phyloP scores from a whole-genome alignment of 2,329 filamentous ascomycete species.

The Neopestalotiopsis sp. region DNA sequence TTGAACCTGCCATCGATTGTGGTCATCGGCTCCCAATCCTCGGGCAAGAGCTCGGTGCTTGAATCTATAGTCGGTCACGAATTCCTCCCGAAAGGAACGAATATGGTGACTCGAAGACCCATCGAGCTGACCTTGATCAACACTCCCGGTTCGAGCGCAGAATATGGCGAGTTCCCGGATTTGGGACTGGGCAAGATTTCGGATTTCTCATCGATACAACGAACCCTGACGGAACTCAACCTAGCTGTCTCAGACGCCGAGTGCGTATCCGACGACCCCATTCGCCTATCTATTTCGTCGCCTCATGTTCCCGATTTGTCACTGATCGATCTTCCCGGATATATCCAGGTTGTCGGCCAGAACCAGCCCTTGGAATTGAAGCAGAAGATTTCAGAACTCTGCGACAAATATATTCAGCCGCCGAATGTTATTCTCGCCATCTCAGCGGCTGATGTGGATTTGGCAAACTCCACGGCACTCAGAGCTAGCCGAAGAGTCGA shows the following conservation, averaged over 20 bases:
- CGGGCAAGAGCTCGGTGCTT: conserved; percentile 95
- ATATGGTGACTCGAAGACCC: conserved; percentile 96
- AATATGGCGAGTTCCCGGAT: conserved; percentile 96
- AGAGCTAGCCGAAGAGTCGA: conserved; percentile 90
- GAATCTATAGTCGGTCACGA: conserved; percentile 98
- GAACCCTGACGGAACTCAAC: conserved; percentile 93
- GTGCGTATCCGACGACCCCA: conserved; percentile 95
- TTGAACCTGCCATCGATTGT: conserved; percentile 94
- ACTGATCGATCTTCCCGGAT: conserved; percentile 93
- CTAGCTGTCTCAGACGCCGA: conserved; percentile 87
- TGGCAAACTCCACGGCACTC: conserved; percentile 94
- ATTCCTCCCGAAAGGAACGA: conserved; percentile 95
- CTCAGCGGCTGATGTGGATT: conserved; percentile 94
- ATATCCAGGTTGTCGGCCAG: conserved; percentile 92
- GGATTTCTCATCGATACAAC: conserved; percentile 90
- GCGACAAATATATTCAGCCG: conserved; percentile 96
- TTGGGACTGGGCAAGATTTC: conserved; percentile 87
- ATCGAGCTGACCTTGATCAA: conserved; percentile 97
- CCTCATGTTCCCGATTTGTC: conserved; percentile 95
- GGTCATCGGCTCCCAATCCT: conserved; percentile 98
- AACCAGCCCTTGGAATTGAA: conserved; percentile 92
- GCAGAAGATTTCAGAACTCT: conserved; percentile 93
- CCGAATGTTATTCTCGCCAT: conserved; percentile 98
- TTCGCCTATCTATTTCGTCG: conserved; percentile 93
- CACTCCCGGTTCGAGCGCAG: conserved; percentile 82